A percentile compares a stretch with the other conserved stretches of the same genome.
Conservation (phyloP, 2,329 filamentous ascomycete genomes). For the Apiospora arundinis region DNA sequence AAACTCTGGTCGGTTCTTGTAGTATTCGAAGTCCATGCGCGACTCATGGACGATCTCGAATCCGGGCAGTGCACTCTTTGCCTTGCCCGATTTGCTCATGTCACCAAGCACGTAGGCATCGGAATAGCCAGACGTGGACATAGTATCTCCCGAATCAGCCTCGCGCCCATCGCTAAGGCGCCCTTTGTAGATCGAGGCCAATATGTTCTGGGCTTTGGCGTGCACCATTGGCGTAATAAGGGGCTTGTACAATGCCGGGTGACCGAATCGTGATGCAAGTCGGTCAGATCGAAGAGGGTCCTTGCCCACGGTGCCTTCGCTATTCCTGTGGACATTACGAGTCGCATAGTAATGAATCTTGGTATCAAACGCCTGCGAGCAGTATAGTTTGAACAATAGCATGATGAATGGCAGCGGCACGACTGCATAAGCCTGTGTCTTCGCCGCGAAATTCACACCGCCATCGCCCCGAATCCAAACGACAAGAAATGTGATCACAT, state of each 20-base stretch:
- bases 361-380: constrained; percentile 75
- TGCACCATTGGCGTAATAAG: constrained; percentile 96
- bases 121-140: constrained; percentile 74
- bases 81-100: constrained; percentile 69
- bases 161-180: constrained; percentile 73
- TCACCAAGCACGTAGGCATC: constrained; percentile 81
- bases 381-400: constrained; percentile 86
- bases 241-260: constrained; percentile 87
- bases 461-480: constrained; percentile 73
- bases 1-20: constrained; percentile 89
- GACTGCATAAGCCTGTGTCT: constrained; percentile 68
- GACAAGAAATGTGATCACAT: constrained; percentile 78
- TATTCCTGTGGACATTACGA: constrained; percentile 57
- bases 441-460: constrained; percentile 41
- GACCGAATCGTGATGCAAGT: constrained; percentile 80
- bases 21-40: constrained; percentile 89
- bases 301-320: constrained; percentile 55
- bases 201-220: constrained; percentile 83
- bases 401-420: constrained; percentile 80
- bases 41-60: constrained; percentile 91
- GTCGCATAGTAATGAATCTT: constrained; percentile 83
- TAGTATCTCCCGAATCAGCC: constrained; percentile 60
- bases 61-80: constrained; percentile 60
- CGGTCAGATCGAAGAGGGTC: constrained; percentile 66
- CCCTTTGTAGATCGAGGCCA: constrained; percentile 86